Percentiles rank a stretch among this genome's conserved stretches.
Evolutionary conservation across 2,329 filamentous ascomycete genomes (phyloP).

Genomic region (Metarhizium guizhouense): DNA sequence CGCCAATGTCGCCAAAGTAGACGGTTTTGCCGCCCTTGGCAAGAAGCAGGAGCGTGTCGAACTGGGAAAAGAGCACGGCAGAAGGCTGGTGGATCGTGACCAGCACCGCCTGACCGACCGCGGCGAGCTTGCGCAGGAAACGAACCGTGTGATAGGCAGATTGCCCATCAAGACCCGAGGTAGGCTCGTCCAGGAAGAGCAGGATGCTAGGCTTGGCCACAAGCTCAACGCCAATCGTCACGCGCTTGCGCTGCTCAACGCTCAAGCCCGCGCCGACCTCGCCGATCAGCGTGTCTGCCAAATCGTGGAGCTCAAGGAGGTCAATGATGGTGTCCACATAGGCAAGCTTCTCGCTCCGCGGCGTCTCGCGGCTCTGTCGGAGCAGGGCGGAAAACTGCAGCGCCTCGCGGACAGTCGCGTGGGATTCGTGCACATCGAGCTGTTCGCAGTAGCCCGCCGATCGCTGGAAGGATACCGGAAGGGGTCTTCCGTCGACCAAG

Average conservation of each 20-base stretch:
- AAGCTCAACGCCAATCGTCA: slow-evolving; percentile 53
- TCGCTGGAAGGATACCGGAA: slow-evolving; percentile 67
- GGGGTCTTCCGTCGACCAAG: slow-evolving; percentile 63
- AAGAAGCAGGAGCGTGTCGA: slow-evolving; percentile 56
- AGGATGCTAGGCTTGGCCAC: slow-evolving; percentile 52
- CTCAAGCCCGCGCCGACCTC: slow-evolving; percentile 42
- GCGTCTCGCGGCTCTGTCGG: slow-evolving; percentile 56
- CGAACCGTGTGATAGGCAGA: slow-evolving; percentile 58
- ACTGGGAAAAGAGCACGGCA: slow-evolving; percentile 55
- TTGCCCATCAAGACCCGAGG: slow-evolving; percentile 58
- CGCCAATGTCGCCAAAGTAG: slow-evolving; percentile 59
- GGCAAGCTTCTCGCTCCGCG: slow-evolving; percentile 58
- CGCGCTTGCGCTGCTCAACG: slow-evolving; percentile 27
- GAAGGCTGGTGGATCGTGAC: slow-evolving; percentile 66
- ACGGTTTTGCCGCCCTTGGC: slow-evolving; percentile 56
- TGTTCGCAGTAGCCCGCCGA: slow-evolving; percentile 77
- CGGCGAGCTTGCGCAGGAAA: slow-evolving; percentile 57
- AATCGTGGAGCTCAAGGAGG: slow-evolving; percentile 38
- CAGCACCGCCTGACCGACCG: slow-evolving; percentile 57
- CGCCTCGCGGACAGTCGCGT: slow-evolving; percentile 42
- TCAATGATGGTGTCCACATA: slow-evolving; percentile 77
- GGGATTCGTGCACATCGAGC: slow-evolving; percentile 68
- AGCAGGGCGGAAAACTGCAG: slow-evolving; percentile 66
- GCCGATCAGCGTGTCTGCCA: slow-evolving; percentile 40
- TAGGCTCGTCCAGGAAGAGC: slow-evolving; percentile 55